Evolutionary conservation across 345 rosid genomes (phyloP), one percentile per base, ranked within the genome.

Genomic region (Sonneratia alba): DNA sequence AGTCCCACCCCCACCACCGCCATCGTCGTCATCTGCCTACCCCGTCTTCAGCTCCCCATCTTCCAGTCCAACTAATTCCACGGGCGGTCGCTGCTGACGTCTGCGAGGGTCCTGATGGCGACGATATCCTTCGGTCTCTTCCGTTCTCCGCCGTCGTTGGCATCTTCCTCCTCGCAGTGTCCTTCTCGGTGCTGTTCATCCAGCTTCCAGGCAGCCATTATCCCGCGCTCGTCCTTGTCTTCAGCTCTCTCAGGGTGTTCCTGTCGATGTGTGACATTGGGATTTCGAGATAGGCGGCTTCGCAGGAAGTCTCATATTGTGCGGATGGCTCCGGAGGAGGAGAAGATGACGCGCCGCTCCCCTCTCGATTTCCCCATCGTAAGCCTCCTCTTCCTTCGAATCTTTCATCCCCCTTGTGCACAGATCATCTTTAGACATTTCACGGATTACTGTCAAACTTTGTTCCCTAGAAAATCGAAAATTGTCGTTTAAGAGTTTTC

Each of bases 251-350:
- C 63, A 12, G 21, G 43, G 34, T 74, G 63, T 1, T 15, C 53
- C 8, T 7, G 62, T 10, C 7, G 53, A 38, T 53, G 66, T 65
- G 7, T 49, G 32, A n/a, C 27, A 14, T 66, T 48, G 57, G 42
- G 21, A 15, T 4, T n/a, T 37, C 42, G 51, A 21, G 49, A 70
- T 7, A 43, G 70, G 63, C 11, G 51, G 51, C 51, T 47, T 47
- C 14, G 51, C 51, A 9, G 51, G 63, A 66, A 43, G 49, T 43
- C 38, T 45, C 76, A 78, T 61, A 75, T 78, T 42, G 84, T 80
- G 70, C 47, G 82, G 78, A 78, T 83, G 86, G 86, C 86, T 12
- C 86, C 86, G 53, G 84, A 83, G 16, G 86, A 80, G 70, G 79
- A 83, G 71, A 78, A 79, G 76, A 62, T 78, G 68, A 79, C 82